Percentiles rank a stretch among this genome's conserved stretches.
Evolutionary conservation across 2,329 filamentous ascomycete species (phyloP).

Genomic region (Cytospora schulzeri): DNA sequence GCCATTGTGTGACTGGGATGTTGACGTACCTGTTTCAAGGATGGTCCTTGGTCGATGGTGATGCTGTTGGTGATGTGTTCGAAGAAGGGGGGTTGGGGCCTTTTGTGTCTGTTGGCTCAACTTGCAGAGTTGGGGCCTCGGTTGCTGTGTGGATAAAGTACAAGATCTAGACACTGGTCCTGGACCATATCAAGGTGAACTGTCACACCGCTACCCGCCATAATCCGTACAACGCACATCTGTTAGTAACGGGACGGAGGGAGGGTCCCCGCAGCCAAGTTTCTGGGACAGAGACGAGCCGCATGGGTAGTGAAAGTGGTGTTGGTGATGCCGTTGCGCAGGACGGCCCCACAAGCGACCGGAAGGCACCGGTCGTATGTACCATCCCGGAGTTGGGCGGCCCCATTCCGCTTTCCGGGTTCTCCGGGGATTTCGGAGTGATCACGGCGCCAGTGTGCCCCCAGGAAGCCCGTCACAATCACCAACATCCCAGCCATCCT

Average conservation of each 20-base stretch:
- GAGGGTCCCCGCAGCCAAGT: background rate
- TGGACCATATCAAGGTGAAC: background rate
- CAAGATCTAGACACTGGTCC: background rate
- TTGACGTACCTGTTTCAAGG: background rate
- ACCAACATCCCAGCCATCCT: background rate
- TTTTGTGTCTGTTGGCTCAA: constrained; percentile 7
- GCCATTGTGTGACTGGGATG: background rate
- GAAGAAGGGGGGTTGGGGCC: background rate
- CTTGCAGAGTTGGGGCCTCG: background rate
- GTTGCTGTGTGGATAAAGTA: background rate
- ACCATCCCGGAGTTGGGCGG: background rate
- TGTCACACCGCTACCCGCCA: background rate
- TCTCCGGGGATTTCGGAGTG: background rate
- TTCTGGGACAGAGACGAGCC: background rate
- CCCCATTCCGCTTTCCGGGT: background rate
- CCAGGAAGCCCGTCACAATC: background rate
- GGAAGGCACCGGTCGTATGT: background rate
- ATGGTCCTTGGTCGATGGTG: background rate
- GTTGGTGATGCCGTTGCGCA: background rate
- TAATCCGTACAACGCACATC: background rate
- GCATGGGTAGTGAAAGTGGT: background rate
- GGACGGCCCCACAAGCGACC: background rate
- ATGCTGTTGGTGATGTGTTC: constrained; percentile 15
- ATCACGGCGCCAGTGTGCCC: background rate
- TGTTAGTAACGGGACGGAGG: background rate